These are phyloP conservation scores for Podaxis sp. DNA, from an alignment of 768 basidiomycete genomes.

Conservation along the genomic window DNA sequence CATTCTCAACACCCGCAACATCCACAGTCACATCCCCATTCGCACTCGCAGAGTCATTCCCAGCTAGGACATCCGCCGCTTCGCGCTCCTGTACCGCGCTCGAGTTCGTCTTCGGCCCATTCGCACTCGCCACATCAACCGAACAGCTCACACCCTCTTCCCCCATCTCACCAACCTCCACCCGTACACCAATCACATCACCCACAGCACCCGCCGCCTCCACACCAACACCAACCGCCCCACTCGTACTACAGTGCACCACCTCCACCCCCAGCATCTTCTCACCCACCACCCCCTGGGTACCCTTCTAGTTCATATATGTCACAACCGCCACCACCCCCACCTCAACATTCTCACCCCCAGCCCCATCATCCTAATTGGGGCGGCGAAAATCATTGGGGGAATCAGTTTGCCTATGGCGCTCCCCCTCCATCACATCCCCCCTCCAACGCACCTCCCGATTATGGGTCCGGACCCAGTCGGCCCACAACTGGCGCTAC, in stretches of 20 bases:
- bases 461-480: slow-evolving; percentile 1
- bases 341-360: slow-evolving; percentile 3
- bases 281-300: slow-evolving; percentile 12
- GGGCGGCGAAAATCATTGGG: slow-evolving; percentile 13
- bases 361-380: slow-evolving; percentile 11
- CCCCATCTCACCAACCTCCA: slow-evolving; percentile 18
- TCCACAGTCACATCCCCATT: slow-evolving; percentile 24
- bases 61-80: slow-evolving; percentile 14
- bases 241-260: slow-evolving; percentile 19
- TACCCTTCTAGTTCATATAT: slow-evolving; percentile 10
- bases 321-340: slow-evolving; percentile 9
- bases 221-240: slow-evolving; percentile 14
- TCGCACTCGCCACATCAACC: slow-evolving; percentile 18
- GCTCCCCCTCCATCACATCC: slow-evolving; percentile 11
- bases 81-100: slow-evolving; percentile 13
- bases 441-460: slow-evolving; percentile 3
- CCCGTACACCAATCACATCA: slow-evolving; percentile 25
- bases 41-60: slow-evolving; percentile 16
- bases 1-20: neutral
- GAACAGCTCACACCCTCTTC: slow-evolving; percentile 27
- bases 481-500: slow-evolving; percentile 12
- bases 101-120: slow-evolving; percentile 8
- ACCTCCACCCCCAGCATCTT: slow-evolving; percentile 20
- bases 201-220: slow-evolving; percentile 16
- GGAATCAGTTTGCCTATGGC: slow-evolving; percentile 7